These are phyloP conservation scores for Mortierella sp. DNA, from an alignment of 371 early-diverging fungal genomes.

Conservation along the genomic window DNA sequence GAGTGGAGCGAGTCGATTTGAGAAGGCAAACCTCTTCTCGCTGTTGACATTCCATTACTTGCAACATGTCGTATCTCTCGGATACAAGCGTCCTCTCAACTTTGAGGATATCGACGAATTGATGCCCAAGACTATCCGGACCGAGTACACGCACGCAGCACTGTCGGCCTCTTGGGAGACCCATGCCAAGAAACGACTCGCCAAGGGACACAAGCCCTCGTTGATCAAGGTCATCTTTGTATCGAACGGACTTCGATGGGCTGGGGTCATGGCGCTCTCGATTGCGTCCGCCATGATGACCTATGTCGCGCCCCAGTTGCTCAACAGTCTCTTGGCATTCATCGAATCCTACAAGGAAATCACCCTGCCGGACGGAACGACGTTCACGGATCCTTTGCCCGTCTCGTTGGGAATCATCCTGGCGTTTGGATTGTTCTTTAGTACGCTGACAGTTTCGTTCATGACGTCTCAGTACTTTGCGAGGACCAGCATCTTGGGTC, in stretches of 20 bases:
- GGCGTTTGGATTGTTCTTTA: conserved; percentile 38
- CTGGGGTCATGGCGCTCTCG: background rate
- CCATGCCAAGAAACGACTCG: background rate
- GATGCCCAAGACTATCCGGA: conserved; percentile 26
- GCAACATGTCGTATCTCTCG: conserved; percentile 20
- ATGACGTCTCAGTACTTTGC: conserved; percentile 27
- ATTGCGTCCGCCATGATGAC: conserved; percentile 24
- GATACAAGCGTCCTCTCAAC: conserved; percentile 29
- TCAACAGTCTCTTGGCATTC: conserved; percentile 31
- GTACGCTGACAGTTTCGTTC: conserved; percentile 20
- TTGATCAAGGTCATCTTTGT: conserved; percentile 19
- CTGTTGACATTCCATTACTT: conserved; percentile 26
- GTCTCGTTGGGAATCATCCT: conserved; percentile 33
- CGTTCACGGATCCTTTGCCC: conserved; percentile 9
- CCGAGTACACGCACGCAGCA: conserved; percentile 16
- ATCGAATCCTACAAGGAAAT: conserved; percentile 24
- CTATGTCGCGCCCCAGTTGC: conserved; percentile 34
- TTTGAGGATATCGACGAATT: conserved; percentile 18
- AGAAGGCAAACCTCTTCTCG: conserved; percentile 40
- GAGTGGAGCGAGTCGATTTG: conserved; percentile 21
- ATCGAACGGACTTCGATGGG: conserved; percentile 20
- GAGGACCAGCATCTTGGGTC: conserved; percentile 15
- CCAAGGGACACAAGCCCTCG: conserved; percentile 19
- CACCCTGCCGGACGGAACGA: conserved; percentile 3
- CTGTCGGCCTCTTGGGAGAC: conserved; percentile 20